Evolutionary conservation across 768 basidiomycete genomes (phyloP), one percentile per base, ranked within the genome.

Genomic region (Lenzites betulinus): DNA sequence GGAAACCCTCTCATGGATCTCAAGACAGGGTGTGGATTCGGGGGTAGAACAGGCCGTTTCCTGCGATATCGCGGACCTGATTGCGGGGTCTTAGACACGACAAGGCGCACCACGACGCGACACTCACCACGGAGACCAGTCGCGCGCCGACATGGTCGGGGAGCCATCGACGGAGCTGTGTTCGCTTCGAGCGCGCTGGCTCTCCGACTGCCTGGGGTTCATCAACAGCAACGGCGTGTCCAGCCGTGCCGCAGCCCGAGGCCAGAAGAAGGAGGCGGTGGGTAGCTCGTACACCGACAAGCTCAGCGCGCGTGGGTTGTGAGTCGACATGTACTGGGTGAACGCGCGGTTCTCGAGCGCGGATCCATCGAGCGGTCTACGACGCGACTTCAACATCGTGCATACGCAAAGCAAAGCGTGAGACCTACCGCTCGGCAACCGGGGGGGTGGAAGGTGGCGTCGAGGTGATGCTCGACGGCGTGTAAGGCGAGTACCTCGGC

Each of bases 261-360:
- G 58, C 66, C 66, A 67, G 47, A 57, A 60, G 55, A 58, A 67
- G 11, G 66, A 64, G 0, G 66, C 66, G 13, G 63, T 64, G 2
- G 63, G 66, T 0, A 54, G 52, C 20, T 64, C 60, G 28, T 67
- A 67, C 5, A 67, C 50, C 5, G 66, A 64, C 3, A 67, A 48
- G 15, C 52, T 58, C 2, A 9, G n/a, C 52, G 7, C 53, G 23
- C 6, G 28, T n/a, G 20, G 49, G 41, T 22, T 46, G 39, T 7
- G 48, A 11, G 4, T 33, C 11, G 30, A 49, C 2, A 35, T 6
- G 25, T 61, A 61, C 6, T 20, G 42, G 2, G 53, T 39, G 42
- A 61, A 55, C 12, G 60, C 60, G n/a, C 55, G 60, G 22, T 36
- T 42, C 8, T 61, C 60, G 1, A 61, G 42, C 11, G 55, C 13